phyloP scores from a whole-genome alignment of 192 early-diverging fungal genomes.

The Lunasporangiospora selenospora region DNA sequence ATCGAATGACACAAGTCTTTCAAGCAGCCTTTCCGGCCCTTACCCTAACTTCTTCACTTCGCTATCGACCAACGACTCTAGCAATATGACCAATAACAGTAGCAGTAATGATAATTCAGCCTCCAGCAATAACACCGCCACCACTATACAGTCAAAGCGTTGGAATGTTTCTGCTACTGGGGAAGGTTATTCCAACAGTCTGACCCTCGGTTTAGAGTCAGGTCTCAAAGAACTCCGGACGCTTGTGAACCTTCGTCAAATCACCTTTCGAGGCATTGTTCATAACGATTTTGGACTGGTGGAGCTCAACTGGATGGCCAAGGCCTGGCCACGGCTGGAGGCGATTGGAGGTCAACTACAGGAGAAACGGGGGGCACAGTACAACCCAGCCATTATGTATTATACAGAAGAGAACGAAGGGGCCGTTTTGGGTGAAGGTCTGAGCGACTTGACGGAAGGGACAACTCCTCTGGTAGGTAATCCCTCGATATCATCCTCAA shows the following conservation, averaged over 20 bases:
- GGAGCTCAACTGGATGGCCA: slow-evolving; percentile 31
- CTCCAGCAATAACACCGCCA: background rate
- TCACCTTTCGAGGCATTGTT: slow-evolving; percentile 12
- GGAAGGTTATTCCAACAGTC: background rate
- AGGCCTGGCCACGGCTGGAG: slow-evolving; percentile 26
- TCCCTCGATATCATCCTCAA: background rate
- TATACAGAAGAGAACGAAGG: background rate
- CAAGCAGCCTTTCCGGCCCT: too few relatives aligned
- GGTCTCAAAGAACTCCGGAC: slow-evolving; percentile 19
- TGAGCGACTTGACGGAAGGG: background rate
- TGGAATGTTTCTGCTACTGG: background rate
- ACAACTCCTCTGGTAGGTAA: background rate
- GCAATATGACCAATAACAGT: too few relatives aligned
- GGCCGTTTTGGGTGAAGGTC: background rate
- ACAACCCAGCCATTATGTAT: slow-evolving; percentile 6
- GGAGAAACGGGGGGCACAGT: background rate
- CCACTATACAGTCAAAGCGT: background rate
- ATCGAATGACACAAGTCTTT: too few relatives aligned
- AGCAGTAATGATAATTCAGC: too few relatives aligned
- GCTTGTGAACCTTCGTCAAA: slow-evolving; percentile 6
- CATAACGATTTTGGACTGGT: slow-evolving; percentile 17
- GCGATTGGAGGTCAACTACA: slow-evolving; percentile 24
- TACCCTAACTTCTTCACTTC: too few relatives aligned
- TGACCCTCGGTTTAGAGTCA: slow-evolving; percentile 7
- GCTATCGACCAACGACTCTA: background rate